Percentiles rank a stretch among this genome's conserved stretches.
phyloP scores from a whole-genome alignment of 805 yeast species.

The Ogataea sp. region DNA sequence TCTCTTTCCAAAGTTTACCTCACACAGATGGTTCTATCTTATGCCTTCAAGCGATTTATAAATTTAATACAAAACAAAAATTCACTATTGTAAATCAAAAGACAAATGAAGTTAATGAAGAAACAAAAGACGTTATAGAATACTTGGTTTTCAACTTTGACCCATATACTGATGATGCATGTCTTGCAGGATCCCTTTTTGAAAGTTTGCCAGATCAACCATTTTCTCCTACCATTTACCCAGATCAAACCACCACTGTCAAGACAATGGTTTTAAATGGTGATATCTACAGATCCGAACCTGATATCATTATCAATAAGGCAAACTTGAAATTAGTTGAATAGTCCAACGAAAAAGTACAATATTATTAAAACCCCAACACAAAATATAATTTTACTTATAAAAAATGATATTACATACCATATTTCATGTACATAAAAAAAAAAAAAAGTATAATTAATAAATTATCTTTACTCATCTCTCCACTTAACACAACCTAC shows the following conservation, averaged over 20 bases:
- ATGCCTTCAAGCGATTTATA: constrained; percentile 46
- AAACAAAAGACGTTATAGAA: constrained; percentile 49
- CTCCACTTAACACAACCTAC: not conserved
- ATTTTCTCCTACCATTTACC: constrained; percentile 19
- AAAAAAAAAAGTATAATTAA: too few species aligned
- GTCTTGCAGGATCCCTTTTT: constrained; percentile 60
- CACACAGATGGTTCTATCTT: constrained; percentile 29
- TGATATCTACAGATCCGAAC: constrained; percentile 29
- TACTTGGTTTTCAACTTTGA: constrained; percentile 56
- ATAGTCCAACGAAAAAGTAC: too few species aligned
- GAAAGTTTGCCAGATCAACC: constrained; percentile 41
- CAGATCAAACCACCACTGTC: constrained; percentile 18
- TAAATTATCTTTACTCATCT: too few species aligned
- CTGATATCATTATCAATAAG: constrained; percentile 4
- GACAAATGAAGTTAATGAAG: constrained; percentile 33
- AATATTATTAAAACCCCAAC: too few species aligned
- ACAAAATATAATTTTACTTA: not conserved
- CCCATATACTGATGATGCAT: constrained; percentile 47
- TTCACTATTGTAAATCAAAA: constrained; percentile 36
- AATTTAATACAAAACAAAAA: constrained; percentile 55
- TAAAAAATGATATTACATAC: not conserved
- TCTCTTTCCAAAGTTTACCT: constrained; percentile 53
- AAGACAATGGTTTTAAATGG: constrained; percentile 25
- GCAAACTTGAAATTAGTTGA: not conserved
- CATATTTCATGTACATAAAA: too few species aligned